Conservation (phyloP, 2,329 filamentous ascomycete genomes). For the Calonectria montana region DNA sequence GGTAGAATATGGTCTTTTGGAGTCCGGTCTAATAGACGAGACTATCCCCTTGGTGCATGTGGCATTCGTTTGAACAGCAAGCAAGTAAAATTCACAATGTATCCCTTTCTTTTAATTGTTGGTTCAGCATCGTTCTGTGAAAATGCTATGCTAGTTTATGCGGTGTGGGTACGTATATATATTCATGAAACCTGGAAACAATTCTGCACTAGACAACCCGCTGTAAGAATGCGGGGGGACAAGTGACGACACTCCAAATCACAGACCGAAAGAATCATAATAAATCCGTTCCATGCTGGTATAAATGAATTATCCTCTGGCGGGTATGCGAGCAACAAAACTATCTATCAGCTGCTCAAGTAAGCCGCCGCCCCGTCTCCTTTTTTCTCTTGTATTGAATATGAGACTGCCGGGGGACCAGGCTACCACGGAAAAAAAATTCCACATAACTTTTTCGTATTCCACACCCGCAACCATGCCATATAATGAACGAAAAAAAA, state of each 20-base stretch:
- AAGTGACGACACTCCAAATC: not conserved
- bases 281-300: not conserved
- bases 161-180: conserved; percentile 8
- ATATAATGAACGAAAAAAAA: not conserved
- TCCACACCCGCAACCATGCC: not conserved
- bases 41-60: conserved; percentile 37
- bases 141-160: not conserved
- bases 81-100: conserved; percentile 49
- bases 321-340: conserved; percentile 10
- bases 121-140: not conserved
- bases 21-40: conserved; percentile 46
- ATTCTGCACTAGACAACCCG: not conserved
- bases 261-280: not conserved
- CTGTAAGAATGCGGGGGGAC: not conserved
- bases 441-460: conserved; percentile 18
- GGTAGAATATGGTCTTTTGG: conserved; percentile 42
- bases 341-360: not conserved
- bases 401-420: conserved; percentile 12
- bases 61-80: conserved; percentile 40
- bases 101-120: conserved; percentile 35
- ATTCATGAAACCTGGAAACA: not conserved
- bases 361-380: not conserved
- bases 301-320: conserved; percentile 4
- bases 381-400: not conserved
- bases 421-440: conserved; percentile 5